Evolutionary conservation across 2,329 filamentous ascomycete genomes (phyloP).

Genomic region (Aspergillus piperis): DNA sequence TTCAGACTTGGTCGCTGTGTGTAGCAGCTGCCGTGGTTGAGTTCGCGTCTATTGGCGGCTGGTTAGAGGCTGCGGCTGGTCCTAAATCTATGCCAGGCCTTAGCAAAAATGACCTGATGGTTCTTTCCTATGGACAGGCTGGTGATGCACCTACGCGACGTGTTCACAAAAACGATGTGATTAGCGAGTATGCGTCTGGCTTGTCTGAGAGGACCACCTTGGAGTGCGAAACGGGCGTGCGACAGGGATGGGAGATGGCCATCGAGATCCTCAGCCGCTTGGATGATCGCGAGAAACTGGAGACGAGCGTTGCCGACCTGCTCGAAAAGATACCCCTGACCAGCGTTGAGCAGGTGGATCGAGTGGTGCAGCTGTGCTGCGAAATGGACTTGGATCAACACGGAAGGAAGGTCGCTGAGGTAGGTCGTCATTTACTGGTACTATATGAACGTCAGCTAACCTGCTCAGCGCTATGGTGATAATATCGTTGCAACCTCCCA

Average conservation of each 20-base stretch:
- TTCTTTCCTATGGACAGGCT: slow-evolving; percentile 70
- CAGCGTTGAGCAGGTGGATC: slow-evolving; percentile 73
- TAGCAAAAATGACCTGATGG: slow-evolving; percentile 80
- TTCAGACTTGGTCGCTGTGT: slow-evolving; percentile 78
- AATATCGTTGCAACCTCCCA: slow-evolving; percentile 70
- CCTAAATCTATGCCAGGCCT: slow-evolving; percentile 62
- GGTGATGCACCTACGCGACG: slow-evolving; percentile 48
- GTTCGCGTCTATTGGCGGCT: slow-evolving; percentile 77
- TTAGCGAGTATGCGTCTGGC: slow-evolving; percentile 73
- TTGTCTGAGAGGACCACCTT: slow-evolving; percentile 48
- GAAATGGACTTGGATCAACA: slow-evolving; percentile 76
- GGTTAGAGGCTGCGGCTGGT: slow-evolving; percentile 67
- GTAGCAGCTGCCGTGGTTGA: slow-evolving; percentile 78
- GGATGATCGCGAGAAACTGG: slow-evolving; percentile 70
- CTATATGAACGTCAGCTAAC: not conserved
- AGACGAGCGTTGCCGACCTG: slow-evolving; percentile 72
- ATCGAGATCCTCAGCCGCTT: slow-evolving; percentile 80
- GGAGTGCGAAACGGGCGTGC: slow-evolving; percentile 38
- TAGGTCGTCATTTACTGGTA: slow-evolving; percentile 45
- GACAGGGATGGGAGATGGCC: slow-evolving; percentile 86
- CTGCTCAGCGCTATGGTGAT: slow-evolving; percentile 75
- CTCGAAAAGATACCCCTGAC: slow-evolving; percentile 72
- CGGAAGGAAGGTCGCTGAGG: slow-evolving; percentile 79
- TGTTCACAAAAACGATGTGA: slow-evolving; percentile 75
- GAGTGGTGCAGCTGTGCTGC: slow-evolving; percentile 75